These are phyloP conservation scores for Rhizomucor pusillus DNA, from an alignment of 371 early-diverging fungal genomes.

Conservation along the genomic window DNA sequence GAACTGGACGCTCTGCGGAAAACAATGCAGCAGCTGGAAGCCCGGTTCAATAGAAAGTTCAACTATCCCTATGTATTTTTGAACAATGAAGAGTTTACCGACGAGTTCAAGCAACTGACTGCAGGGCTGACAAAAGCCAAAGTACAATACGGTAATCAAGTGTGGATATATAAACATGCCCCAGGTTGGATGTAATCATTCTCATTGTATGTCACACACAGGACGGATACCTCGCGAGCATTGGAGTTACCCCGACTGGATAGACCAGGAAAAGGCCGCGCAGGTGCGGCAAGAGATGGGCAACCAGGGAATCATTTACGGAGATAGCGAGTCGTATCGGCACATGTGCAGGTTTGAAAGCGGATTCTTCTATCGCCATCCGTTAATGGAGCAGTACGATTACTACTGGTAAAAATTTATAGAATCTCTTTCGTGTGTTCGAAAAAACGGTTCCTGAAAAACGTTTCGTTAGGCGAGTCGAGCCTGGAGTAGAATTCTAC, in stretches of 20 bases:
- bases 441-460: not conserved
- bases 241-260: conserved; percentile 86
- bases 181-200: too few species aligned
- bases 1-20: conserved; percentile 69
- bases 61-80: conserved; percentile 90
- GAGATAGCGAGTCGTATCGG: conserved; percentile 82
- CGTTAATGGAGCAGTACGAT: conserved; percentile 73
- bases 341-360: conserved; percentile 96
- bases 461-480: conserved; percentile 59
- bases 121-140: conserved; percentile 46
- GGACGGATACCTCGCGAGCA: conserved; percentile 58
- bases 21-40: conserved; percentile 78
- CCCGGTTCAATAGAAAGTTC: conserved; percentile 78
- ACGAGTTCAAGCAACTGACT: conserved; percentile 68
- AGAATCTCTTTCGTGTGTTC: too few species aligned
- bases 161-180: too few species aligned
- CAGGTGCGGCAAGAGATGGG: conserved; percentile 56
- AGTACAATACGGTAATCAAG: conserved; percentile 35
- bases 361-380: conserved; percentile 86
- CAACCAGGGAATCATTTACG: conserved; percentile 77
- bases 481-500: conserved; percentile 82
- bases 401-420: conserved; percentile 82
- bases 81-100: conserved; percentile 80
- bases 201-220: conserved; percentile 21
- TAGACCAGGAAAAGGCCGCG: conserved; percentile 68